Evolutionary conservation across 257 asterid species (phyloP).

Genomic region (Capsicum pubescens): DNA sequence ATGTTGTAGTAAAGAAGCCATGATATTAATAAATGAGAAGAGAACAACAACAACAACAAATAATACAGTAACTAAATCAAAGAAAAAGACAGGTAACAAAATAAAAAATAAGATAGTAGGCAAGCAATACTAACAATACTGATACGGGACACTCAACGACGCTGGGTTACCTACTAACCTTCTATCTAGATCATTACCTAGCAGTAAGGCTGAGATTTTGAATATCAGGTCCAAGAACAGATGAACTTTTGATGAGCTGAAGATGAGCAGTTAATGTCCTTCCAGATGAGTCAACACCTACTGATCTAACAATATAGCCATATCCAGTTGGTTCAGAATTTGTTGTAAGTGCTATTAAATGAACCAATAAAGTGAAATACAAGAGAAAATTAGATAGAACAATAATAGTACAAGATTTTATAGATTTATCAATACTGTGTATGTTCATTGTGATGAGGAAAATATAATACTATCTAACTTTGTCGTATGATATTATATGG

Average conservation of each 20-base stretch:
- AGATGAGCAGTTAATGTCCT: constrained; percentile 32
- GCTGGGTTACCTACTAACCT: too few relatives aligned
- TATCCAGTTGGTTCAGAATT: constrained; percentile 30
- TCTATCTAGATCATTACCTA: constrained; percentile 5
- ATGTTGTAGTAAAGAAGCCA: too few relatives aligned
- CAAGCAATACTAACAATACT: too few relatives aligned
- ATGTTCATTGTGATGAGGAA: not conserved
- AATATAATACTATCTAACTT: not conserved
- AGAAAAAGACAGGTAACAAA: not conserved
- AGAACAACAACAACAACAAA: too few relatives aligned
- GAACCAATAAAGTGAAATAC: not conserved
- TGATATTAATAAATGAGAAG: too few relatives aligned
- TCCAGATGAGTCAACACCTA: constrained; percentile 29
- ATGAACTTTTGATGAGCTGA: constrained; percentile 34
- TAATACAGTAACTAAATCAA: too few relatives aligned
- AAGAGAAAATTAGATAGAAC: not conserved
- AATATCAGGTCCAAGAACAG: constrained; percentile 37
- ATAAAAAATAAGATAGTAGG: not conserved
- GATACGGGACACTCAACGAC: too few relatives aligned
- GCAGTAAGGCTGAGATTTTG: constrained; percentile 32
- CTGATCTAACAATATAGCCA: constrained; percentile 36
- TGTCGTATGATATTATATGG: not conserved
- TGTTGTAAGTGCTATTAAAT: not conserved
- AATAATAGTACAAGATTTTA: not conserved
- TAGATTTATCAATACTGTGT: not conserved